Conservation (phyloP, 306 rosid genomes). For the Cicer bijugum region DNA sequence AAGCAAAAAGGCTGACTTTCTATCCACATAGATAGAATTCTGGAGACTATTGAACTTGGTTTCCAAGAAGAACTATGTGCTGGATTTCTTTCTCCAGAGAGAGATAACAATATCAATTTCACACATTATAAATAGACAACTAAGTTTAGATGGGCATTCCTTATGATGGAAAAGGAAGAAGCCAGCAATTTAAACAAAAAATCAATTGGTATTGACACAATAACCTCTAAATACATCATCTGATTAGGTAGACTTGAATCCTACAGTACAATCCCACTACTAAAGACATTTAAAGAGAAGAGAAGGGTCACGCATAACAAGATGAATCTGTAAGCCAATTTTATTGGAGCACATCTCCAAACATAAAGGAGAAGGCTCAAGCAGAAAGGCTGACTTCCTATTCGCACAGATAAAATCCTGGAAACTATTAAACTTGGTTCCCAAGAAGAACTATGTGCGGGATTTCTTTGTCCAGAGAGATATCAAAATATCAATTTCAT, state of each 20-base stretch:
- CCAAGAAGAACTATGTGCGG: constrained; percentile 80
- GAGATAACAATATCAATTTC: no score
- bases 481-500: no score
- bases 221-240: background rate
- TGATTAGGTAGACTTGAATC: no score
- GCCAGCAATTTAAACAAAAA: background rate
- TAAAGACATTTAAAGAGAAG: no score
- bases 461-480: background rate
- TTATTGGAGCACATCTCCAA: constrained; percentile 67
- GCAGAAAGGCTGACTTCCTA: constrained; percentile 39
- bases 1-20: constrained; percentile 26
- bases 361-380: background rate
- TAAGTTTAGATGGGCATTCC: background rate
- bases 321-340: constrained; percentile 62
- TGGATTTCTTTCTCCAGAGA: background rate
- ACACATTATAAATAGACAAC: background rate
- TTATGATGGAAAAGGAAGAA: background rate
- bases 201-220: background rate
- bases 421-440: constrained; percentile 47
- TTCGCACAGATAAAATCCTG: constrained; percentile 86
- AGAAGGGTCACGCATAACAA: background rate
- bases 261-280: no score
- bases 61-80: constrained; percentile 82
- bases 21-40: constrained; percentile 85
- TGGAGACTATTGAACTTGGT: constrained; percentile 47